phyloP scores from a whole-genome alignment of 345 rosid genomes.

The Citrus reticulata region DNA sequence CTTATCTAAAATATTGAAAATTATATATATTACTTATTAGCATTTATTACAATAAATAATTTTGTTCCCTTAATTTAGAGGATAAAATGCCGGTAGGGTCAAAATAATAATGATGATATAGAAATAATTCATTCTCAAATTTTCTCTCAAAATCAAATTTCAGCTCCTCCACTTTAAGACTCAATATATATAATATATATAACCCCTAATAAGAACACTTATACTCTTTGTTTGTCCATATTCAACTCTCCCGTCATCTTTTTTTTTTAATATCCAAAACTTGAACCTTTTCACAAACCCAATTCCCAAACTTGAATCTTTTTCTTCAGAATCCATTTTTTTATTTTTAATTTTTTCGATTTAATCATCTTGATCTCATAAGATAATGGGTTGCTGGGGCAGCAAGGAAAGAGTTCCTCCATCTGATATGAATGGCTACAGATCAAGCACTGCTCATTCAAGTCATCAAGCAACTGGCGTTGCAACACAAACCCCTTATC shows the following conservation, averaged over 20 bases:
- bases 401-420: conserved; percentile 41
- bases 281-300: background rate
- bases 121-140: too few relatives aligned
- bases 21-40: too few relatives aligned
- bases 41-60: background rate
- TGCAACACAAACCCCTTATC: conserved; percentile 22
- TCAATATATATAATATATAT: too few relatives aligned
- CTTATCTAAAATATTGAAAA: too few relatives aligned
- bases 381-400: conserved; percentile 55
- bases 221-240: background rate
- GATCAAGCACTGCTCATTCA: conserved; percentile 9
- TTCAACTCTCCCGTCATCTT: background rate
- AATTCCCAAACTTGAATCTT: background rate
- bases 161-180: too few relatives aligned
- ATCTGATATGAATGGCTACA: conserved; percentile 25
- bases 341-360: background rate
- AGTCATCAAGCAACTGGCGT: background rate
- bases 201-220: too few relatives aligned
- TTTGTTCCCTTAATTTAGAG: background rate
- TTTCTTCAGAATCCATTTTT: background rate
- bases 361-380: background rate
- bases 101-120: too few relatives aligned
- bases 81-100: background rate
- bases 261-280: background rate
- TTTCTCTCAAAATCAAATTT: background rate